These are phyloP conservation scores for Cucurbita maxima DNA, from an alignment of 306 rosid genomes.

Conservation along the genomic window DNA sequence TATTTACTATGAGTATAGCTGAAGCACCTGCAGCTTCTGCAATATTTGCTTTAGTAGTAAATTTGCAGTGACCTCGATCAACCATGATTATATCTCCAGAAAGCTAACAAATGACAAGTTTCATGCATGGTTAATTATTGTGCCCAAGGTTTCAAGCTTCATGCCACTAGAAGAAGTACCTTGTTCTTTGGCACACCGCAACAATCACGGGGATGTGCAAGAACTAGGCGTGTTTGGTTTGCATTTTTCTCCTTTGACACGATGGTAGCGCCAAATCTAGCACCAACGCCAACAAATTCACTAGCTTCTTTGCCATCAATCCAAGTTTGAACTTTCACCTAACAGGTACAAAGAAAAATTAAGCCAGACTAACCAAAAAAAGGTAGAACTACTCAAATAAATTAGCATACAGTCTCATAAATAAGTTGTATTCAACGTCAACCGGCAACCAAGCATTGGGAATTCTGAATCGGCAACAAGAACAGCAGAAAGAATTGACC, in stretches of 20 bases:
- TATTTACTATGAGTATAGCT: conserved; percentile 77
- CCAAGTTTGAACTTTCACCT: conserved; percentile 99
- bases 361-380: background rate
- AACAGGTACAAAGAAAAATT: background rate
- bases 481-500: background rate
- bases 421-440: background rate
- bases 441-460: background rate
- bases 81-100: conserved; percentile 82
- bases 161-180: conserved; percentile 19
- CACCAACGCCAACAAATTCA: conserved; percentile 90
- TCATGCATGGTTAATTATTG: background rate
- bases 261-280: conserved; percentile 76
- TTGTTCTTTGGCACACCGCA: conserved; percentile 49
- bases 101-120: conserved; percentile 30
- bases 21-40: conserved; percentile 92
- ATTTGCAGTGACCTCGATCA: conserved; percentile 73
- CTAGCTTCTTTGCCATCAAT: conserved; percentile 54
- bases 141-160: background rate
- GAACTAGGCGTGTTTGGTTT: conserved; percentile 44
- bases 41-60: conserved; percentile 63
- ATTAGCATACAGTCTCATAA: background rate
- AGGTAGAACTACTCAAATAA: background rate
- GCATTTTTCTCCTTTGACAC: conserved; percentile 90
- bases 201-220: conserved; percentile 71
- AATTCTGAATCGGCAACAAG: background rate